These are phyloP conservation scores for Scedosporium dehoogii DNA, from an alignment of 2,329 filamentous ascomycete species.

Conservation along the genomic window DNA sequence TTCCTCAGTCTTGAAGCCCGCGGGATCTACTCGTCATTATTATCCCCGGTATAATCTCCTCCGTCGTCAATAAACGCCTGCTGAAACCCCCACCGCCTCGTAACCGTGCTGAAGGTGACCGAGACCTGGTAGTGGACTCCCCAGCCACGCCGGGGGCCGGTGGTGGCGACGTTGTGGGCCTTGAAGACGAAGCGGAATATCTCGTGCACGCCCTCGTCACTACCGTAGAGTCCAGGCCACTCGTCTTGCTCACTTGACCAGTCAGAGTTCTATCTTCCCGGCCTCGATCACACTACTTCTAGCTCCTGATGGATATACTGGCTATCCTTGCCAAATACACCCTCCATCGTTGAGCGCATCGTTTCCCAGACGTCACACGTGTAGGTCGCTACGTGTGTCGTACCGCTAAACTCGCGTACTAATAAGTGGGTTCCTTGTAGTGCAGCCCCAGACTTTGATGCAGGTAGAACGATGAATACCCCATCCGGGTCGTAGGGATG, in stretches of 20 bases:
- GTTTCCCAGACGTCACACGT: neutral
- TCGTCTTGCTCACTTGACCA: neutral
- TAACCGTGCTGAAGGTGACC: neutral
- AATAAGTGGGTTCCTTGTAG: neutral
- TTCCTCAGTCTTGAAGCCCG: neutral
- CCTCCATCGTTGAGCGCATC: neutral
- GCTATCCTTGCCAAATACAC: neutral
- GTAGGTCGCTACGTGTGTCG: neutral
- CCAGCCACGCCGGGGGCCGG: too few relatives aligned
- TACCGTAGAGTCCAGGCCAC: neutral
- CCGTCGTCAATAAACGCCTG: neutral
- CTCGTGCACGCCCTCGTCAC: neutral
- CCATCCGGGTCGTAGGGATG: neutral
- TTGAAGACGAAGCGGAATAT: constrained; percentile 1
- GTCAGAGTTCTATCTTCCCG: neutral
- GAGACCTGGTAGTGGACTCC: neutral
- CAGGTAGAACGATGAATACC: neutral
- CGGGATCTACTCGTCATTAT: neutral
- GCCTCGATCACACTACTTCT: neutral
- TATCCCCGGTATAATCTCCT: neutral
- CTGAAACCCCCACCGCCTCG: neutral
- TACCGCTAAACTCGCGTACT: neutral
- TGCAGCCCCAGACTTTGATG: neutral
- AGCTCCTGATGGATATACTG: neutral
- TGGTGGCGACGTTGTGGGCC: neutral